Percentiles rank a stretch among this genome's conserved stretches.
Conservation (phyloP, 2,329 filamentous ascomycete species). For the Alternaria rosae region DNA sequence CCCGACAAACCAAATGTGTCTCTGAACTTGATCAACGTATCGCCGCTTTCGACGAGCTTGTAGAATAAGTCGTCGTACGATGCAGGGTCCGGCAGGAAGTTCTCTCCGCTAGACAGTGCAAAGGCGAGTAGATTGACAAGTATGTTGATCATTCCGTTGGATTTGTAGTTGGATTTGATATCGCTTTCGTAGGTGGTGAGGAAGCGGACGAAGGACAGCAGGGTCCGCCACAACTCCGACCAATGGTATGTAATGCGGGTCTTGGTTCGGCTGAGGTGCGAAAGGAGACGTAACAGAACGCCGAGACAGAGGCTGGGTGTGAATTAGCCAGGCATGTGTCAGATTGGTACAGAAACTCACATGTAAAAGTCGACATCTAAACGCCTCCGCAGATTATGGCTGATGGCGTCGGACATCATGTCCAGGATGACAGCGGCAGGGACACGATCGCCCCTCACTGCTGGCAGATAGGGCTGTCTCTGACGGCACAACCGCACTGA, state of each 20-base stretch:
- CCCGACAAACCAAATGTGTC: slow-evolving; percentile 69
- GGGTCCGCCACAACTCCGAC: slow-evolving; percentile 90
- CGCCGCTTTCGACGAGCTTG: slow-evolving; percentile 92
- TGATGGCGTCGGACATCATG: slow-evolving; percentile 87
- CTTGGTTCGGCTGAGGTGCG: slow-evolving; percentile 81
- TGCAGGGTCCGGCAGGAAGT: slow-evolving; percentile 84
- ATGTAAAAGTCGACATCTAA: slow-evolving; percentile 87
- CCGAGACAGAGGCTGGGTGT: slow-evolving; percentile 72
- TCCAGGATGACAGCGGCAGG: slow-evolving; percentile 82
- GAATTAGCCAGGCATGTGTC: not conserved
- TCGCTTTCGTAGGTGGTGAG: slow-evolving; percentile 85
- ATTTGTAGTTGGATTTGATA: slow-evolving; percentile 71
- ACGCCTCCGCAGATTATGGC: slow-evolving; percentile 87
- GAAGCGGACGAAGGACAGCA: slow-evolving; percentile 89
- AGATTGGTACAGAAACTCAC: slow-evolving; percentile 37
- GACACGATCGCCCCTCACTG: slow-evolving; percentile 74
- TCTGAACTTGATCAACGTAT: slow-evolving; percentile 81
- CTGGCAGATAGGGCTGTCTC: slow-evolving; percentile 81
- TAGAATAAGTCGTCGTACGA: slow-evolving; percentile 98
- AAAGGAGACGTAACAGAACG: slow-evolving; percentile 81
- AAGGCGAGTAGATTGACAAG: slow-evolving; percentile 85
- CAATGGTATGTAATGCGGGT: slow-evolving; percentile 89
- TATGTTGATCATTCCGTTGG: slow-evolving; percentile 76
- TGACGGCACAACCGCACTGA: slow-evolving; percentile 87
- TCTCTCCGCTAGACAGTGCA: slow-evolving; percentile 84